Conservation (phyloP, 371 early-diverging fungal genomes). For the Haplosporangium sp. region DNA sequence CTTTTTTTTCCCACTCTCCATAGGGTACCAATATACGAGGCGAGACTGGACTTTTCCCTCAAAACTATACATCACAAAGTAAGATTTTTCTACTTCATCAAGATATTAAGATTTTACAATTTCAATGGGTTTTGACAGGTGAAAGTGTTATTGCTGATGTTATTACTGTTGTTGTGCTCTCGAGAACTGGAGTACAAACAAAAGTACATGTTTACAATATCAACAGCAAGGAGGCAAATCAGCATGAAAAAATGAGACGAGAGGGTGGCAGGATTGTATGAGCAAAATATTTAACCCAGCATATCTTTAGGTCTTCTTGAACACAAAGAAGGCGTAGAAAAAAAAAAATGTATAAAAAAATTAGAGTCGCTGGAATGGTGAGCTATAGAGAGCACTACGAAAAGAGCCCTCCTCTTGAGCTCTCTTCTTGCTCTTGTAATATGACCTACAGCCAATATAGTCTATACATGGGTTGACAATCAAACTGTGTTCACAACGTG, state of each 20-base stretch:
- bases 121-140: slow-evolving; percentile 8
- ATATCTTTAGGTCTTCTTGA: neutral
- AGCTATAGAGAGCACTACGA: neutral
- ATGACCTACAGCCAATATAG: neutral
- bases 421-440: neutral
- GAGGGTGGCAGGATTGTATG: neutral
- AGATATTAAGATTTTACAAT: neutral
- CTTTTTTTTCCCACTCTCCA: neutral
- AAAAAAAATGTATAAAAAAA: neutral
- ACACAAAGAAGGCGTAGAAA: slow-evolving; percentile 6
- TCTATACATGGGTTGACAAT: neutral
- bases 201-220: neutral
- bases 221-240: neutral
- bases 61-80: slow-evolving; percentile 42
- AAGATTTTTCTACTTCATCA: slow-evolving; percentile 10
- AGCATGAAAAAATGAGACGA: neutral
- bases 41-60: slow-evolving; percentile 75
- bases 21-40: slow-evolving; percentile 75
- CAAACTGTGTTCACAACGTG: neutral
- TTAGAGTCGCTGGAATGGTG: neutral
- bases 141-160: neutral
- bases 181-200: slow-evolving; percentile 7
- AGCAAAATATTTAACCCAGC: slow-evolving; percentile 8
- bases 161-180: neutral
- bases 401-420: neutral